Conservation (phyloP, 805 yeast genomes). For the Zygoascus bituminiphila region DNA sequence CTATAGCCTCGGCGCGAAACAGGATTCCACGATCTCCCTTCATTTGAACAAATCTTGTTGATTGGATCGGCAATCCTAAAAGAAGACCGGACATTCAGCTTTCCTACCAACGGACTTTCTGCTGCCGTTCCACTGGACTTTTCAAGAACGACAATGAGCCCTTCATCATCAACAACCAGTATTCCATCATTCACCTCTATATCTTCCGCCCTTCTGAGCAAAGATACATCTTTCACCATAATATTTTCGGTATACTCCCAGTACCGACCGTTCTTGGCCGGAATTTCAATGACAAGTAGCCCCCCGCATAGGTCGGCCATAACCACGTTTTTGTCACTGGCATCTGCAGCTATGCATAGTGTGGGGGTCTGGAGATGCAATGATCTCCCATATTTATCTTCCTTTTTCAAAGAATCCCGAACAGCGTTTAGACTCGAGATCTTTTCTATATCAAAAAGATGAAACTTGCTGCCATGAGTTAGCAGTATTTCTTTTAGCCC, state of each 20-base stretch:
- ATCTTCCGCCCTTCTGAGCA: not conserved
- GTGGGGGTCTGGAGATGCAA: not conserved
- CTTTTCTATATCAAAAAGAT: not conserved
- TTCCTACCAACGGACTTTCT: too few species aligned
- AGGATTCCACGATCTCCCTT: not conserved
- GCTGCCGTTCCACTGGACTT: too few species aligned
- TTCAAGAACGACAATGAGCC: too few species aligned
- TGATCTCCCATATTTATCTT: not conserved
- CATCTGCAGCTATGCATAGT: conserved; percentile 2
- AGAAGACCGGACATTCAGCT: not conserved
- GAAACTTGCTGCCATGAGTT: not conserved
- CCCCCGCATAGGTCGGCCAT: conserved; percentile 3
- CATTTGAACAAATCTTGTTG: not conserved
- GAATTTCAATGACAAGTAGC: not conserved
- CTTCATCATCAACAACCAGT: not conserved
- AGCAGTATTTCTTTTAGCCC: not conserved
- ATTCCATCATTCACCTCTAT: not conserved
- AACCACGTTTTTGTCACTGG: not conserved
- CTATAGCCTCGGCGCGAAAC: not conserved
- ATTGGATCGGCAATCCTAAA: not conserved
- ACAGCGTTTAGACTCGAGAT: too few species aligned
- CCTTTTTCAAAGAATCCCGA: not conserved
- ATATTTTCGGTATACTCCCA: not conserved
- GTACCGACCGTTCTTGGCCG: not conserved
- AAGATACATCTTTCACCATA: conserved; percentile 1